These are phyloP conservation scores for Tribonema minus DNA, from an alignment of 108 stramenopile species.

Conservation along the genomic window DNA sequence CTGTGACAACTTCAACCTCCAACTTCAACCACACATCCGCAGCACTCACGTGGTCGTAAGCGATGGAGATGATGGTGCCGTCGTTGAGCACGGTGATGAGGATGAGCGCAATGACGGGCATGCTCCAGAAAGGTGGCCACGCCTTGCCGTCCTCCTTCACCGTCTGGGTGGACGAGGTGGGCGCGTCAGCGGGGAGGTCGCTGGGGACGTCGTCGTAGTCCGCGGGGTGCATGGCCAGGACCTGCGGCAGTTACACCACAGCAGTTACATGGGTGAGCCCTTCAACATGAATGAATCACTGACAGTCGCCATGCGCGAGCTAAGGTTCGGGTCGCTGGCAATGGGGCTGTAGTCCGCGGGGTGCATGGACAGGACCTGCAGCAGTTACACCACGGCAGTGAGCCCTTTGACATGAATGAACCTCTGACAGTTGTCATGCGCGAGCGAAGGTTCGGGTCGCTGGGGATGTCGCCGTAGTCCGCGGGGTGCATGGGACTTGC, in stretches of 20 bases:
- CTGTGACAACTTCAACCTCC: too few species aligned
- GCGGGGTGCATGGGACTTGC: background rate
- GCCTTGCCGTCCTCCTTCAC: background rate
- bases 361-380: background rate
- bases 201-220: conserved; percentile 26
- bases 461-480: conserved; percentile 22
- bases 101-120: conserved; percentile 73
- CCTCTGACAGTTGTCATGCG: too few species aligned
- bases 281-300: too few species aligned
- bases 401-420: too few species aligned
- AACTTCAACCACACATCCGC: background rate
- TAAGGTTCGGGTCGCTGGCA: background rate
- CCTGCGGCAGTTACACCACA: too few species aligned
- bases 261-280: too few species aligned
- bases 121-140: conserved; percentile 35
- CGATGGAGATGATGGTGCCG: conserved; percentile 72
- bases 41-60: conserved; percentile 60
- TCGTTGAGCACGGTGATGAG: conserved; percentile 79
- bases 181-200: background rate
- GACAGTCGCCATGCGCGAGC: too few species aligned
- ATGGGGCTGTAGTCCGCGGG: conserved; percentile 27
- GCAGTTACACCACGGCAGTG: too few species aligned
- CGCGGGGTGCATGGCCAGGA: background rate
- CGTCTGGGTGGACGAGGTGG: too few species aligned
- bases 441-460: background rate